Evolutionary conservation across 1,139 yeast species (phyloP).

Genomic region (Sugiyamaella castrensis): DNA sequence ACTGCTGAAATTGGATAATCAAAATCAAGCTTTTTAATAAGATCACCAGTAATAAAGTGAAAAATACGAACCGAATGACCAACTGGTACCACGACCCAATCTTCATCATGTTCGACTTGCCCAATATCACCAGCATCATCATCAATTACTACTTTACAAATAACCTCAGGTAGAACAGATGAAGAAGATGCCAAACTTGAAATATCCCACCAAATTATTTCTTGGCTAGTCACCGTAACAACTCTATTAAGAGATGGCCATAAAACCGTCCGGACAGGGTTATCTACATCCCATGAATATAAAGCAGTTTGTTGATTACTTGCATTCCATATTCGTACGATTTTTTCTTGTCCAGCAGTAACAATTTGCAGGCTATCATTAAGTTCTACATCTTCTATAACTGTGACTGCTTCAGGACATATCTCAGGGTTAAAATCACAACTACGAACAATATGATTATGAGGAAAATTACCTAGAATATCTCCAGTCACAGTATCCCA

Average conservation of each 20-base stretch:
- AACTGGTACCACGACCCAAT: conserved; percentile 30
- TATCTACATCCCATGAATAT: conserved; percentile 24
- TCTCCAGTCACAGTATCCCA: conserved; percentile 37
- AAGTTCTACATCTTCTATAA: background rate
- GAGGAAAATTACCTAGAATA: conserved; percentile 29
- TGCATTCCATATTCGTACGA: conserved; percentile 28
- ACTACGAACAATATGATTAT: conserved; percentile 37
- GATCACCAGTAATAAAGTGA: conserved; percentile 26
- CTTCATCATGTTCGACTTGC: conserved; percentile 31
- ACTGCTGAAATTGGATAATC: conserved; percentile 35
- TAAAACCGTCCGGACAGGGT: conserved; percentile 22
- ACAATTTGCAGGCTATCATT: conserved; percentile 19
- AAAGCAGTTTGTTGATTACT: background rate
- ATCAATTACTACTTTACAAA: conserved; percentile 24
- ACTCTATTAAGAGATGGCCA: conserved; percentile 21
- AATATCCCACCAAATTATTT: conserved; percentile 36
- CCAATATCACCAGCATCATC: conserved; percentile 25
- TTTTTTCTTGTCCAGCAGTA: conserved; percentile 32
- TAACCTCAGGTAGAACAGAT: conserved; percentile 12
- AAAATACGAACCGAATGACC: conserved; percentile 31
- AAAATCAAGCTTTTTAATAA: conserved; percentile 27
- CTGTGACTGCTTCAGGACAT: background rate
- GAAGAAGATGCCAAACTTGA: conserved; percentile 16
- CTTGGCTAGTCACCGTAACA: conserved; percentile 31
- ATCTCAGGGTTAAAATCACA: conserved; percentile 27